Conservation (phyloP, 176 grass and related monocot genomes). For the Pontederia paniculata region DNA sequence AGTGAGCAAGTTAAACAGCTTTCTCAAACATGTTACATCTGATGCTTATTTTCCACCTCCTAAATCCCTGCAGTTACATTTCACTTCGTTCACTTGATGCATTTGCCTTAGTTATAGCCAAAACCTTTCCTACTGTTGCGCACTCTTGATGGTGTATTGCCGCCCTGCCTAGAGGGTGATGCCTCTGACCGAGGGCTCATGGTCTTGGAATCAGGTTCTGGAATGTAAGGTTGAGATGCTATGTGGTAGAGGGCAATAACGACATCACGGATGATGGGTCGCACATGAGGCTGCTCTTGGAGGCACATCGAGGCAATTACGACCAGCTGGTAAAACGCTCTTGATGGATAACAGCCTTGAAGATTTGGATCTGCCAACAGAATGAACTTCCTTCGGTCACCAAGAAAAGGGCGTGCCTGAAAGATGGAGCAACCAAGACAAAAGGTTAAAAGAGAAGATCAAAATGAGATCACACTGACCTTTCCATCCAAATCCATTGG, state of each 20-base stretch:
- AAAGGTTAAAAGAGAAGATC: too few species aligned
- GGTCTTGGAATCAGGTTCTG: neutral
- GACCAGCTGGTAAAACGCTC: conserved; percentile 57
- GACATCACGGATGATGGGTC: conserved; percentile 58
- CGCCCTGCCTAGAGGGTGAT: conserved; percentile 20
- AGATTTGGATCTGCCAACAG: conserved; percentile 51
- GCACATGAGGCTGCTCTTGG: conserved; percentile 71
- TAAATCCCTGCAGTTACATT: too few species aligned
- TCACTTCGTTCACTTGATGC: too few species aligned
- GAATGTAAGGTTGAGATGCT: conserved; percentile 42
- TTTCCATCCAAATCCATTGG: too few species aligned
- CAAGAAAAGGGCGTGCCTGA: conserved; percentile 60
- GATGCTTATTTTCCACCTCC: too few species aligned
- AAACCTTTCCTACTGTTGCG: conserved; percentile 29
- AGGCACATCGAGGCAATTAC: conserved; percentile 82
- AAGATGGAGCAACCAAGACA: neutral
- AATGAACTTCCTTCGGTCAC: conserved; percentile 52
- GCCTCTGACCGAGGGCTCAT: conserved; percentile 22
- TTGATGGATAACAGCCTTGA: conserved; percentile 35
- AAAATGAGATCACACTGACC: too few species aligned
- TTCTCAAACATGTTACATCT: too few species aligned
- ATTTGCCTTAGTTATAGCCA: too few species aligned
- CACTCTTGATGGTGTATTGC: conserved; percentile 38
- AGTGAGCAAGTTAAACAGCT: too few species aligned
- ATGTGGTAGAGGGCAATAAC: conserved; percentile 54